Evolutionary conservation across 805 yeast genomes (phyloP).

Genomic region (Cyberlindnera amylophila): DNA sequence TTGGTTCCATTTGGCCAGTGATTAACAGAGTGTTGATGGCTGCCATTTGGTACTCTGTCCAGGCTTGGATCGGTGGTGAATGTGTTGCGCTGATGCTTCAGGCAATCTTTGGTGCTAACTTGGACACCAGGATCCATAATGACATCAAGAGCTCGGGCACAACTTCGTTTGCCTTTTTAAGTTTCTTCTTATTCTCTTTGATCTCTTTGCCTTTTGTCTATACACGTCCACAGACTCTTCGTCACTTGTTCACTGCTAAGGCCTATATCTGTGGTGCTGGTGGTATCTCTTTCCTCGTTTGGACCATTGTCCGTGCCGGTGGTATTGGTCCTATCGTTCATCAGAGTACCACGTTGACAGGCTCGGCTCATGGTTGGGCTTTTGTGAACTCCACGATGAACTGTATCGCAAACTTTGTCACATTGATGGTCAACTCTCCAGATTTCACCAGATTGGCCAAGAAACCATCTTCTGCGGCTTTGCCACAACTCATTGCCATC

Average conservation of each 20-base stretch:
- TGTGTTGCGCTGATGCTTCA: constrained; percentile 75
- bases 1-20: constrained; percentile 86
- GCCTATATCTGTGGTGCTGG: constrained; percentile 79
- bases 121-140: constrained; percentile 60
- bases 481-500: constrained; percentile 61
- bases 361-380: constrained; percentile 76
- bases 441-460: constrained; percentile 84
- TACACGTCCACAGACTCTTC: constrained; percentile 76
- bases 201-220: constrained; percentile 75
- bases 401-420: constrained; percentile 81
- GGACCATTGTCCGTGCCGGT: constrained; percentile 79
- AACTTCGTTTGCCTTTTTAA: constrained; percentile 67
- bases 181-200: constrained; percentile 81
- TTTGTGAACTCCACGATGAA: constrained; percentile 78
- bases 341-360: constrained; percentile 48
- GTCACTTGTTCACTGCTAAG: constrained; percentile 81
- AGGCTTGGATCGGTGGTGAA: constrained; percentile 80
- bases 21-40: constrained; percentile 86
- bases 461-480: constrained; percentile 44
- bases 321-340: constrained; percentile 75
- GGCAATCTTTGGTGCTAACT: constrained; percentile 68
- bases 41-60: constrained; percentile 85
- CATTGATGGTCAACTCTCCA: constrained; percentile 82
- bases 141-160: constrained; percentile 55
- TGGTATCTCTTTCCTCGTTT: constrained; percentile 75